Base-by-base conservation (phyloP, 2,329 filamentous ascomycete genomes). In the Ceratocystis variospora region DNA sequence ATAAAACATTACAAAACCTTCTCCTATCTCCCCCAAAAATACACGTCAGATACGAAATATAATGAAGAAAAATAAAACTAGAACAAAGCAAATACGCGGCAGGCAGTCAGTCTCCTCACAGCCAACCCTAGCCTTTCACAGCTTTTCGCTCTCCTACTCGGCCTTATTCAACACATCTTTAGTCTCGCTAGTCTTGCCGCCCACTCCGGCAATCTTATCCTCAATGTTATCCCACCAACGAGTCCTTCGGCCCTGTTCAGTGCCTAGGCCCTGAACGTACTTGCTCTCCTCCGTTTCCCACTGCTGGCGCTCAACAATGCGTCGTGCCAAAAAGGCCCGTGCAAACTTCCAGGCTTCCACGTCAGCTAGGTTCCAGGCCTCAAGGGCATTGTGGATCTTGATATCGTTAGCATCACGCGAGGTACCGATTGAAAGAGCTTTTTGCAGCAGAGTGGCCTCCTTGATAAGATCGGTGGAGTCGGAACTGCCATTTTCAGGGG, bases 311-410 rank as follows among this genome's bases (percentile, higher is more conserved):
- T 90, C 87, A 59, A 87, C 78, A 31, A 79, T 76, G 53, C 81
- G 77, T 46, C 87, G 77, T 19, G 87, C 87, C 63, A 85, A 76
- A 69, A 82, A 90, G 0, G 88, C 87, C 46, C 85, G 78, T 4
- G 85, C 81, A 72, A 92, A 92, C 71, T 83, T 83, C 88, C 88
- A 93, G 0, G 85, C 84, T 75, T 93, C 88, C 0, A 85, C 86
- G 71, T 93, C 89, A 0, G 84, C 87, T 69, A 90, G 73, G 72
- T 84, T 86, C 84, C 84, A 87, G 10, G 83, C 81, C 72, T 87
- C 84, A n/a, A 84, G 76, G 5, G 81, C 83, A 25, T 78, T 75
- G 5, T 79, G 79, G n/a, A 83, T 69, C 62, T 75, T 75, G 3
- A 79, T 73, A 61, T 83, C 78, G 3, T 75, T 72, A 0, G 75